Conservation (phyloP, 2,329 filamentous ascomycete genomes). For the Exophiala sp. region DNA sequence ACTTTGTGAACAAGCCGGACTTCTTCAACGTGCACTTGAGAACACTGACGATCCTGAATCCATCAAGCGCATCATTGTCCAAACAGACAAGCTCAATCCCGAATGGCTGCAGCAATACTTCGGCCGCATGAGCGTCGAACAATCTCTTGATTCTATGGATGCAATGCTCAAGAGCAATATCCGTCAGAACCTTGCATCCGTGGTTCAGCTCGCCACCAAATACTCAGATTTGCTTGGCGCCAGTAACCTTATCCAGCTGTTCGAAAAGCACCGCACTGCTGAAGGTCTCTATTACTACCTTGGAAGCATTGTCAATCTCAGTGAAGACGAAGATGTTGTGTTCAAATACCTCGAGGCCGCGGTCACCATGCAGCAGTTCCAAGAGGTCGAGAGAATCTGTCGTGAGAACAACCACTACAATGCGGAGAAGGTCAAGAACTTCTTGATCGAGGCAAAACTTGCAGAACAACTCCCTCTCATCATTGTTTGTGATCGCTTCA, state of each 20-base stretch:
- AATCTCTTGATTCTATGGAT: conserved; percentile 88
- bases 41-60: conserved; percentile 87
- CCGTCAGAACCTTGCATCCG: conserved; percentile 90
- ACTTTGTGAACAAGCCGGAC: conserved; percentile 88
- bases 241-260: conserved; percentile 82
- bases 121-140: conserved; percentile 88
- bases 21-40: conserved; percentile 83
- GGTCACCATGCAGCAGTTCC: conserved; percentile 86
- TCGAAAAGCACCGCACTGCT: conserved; percentile 96
- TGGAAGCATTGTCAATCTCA: conserved; percentile 95
- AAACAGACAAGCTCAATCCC: conserved; percentile 77
- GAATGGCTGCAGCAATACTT: conserved; percentile 95
- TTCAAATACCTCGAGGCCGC: conserved; percentile 99
- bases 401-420: conserved; percentile 89
- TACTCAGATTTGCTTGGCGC: conserved; percentile 92
- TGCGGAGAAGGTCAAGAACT: conserved; percentile 96
- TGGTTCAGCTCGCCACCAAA: conserved; percentile 94
- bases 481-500: conserved; percentile 98
- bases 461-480: conserved; percentile 93
- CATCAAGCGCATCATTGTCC: conserved; percentile 86
- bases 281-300: conserved; percentile 98
- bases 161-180: conserved; percentile 97
- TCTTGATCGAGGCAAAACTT: conserved; percentile 92
- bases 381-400: conserved; percentile 95
- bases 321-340: conserved; percentile 89